Conservation (phyloP, 345 rosid genomes). For the Arabis alpina region DNA sequence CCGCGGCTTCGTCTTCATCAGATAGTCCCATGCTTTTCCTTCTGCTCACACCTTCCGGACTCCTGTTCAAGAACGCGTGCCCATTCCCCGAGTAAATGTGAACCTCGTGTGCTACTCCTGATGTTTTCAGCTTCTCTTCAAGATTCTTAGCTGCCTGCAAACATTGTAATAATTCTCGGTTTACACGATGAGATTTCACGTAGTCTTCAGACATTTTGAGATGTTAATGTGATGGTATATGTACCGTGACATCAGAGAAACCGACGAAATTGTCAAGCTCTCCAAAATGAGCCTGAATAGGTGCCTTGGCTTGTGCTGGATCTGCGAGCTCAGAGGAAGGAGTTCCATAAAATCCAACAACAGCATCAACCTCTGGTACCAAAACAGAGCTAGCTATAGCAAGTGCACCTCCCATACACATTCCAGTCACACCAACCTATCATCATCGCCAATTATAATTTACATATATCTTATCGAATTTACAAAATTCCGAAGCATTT, state of each 20-base stretch:
- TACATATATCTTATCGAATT: no score
- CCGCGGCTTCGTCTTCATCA: slow-evolving; percentile 83
- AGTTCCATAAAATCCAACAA: slow-evolving; percentile 84
- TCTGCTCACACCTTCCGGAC: slow-evolving; percentile 75
- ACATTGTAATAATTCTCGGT: slow-evolving; percentile 5
- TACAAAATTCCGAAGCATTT: neutral
- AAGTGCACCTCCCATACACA: slow-evolving; percentile 95
- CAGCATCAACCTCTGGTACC: slow-evolving; percentile 86
- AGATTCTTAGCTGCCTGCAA: slow-evolving; percentile 84
- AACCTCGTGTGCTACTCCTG: slow-evolving; percentile 79
- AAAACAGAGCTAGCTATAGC: slow-evolving; percentile 91
- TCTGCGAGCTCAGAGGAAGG: slow-evolving; percentile 90
- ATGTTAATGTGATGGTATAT: slow-evolving; percentile 10
- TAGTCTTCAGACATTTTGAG: neutral
- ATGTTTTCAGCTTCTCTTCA: slow-evolving; percentile 79
- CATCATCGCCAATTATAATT: neutral
- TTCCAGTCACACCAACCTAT: slow-evolving; percentile 95
- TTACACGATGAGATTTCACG: neutral
- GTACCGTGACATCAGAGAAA: slow-evolving; percentile 83
- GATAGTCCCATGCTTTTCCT: slow-evolving; percentile 85
- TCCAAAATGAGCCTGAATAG: slow-evolving; percentile 89
- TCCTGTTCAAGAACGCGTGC: slow-evolving; percentile 88
- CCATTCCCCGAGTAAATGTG: slow-evolving; percentile 73
- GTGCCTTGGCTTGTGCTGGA: slow-evolving; percentile 79
- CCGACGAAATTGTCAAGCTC: slow-evolving; percentile 87